Evolutionary conservation across 1,284 basidiomycete species (phyloP), one percentile per base, ranked within the genome.

Genomic region (Malassezia nana): DNA sequence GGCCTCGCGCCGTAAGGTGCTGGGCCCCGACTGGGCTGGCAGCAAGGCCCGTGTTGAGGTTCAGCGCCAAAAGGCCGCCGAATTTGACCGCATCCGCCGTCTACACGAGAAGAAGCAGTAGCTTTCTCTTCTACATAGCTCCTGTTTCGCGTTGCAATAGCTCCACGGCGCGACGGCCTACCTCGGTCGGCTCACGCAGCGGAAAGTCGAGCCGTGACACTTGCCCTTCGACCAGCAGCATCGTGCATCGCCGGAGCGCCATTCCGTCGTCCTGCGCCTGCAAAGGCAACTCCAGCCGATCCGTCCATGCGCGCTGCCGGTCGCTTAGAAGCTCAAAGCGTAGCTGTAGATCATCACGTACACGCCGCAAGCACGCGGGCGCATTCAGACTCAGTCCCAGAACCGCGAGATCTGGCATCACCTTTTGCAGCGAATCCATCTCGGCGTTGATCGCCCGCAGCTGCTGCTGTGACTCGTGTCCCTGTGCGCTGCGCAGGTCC

Each of bases 201-300:
- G 69, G 67, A 38, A 65, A 71, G 32, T 66, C 58, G 26, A 69
- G 12, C 18, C 66, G 59, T 0, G 62, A 64, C 24, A 69, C 48
- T 48, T 71, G 69, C 0, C 67, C 67, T 7, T 64, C 66, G 3
- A 54, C 45, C 20, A 71, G 44, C 22, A 72, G 52, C 42, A 73
- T 45, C 32, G 62, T 67, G 54, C 64, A 58, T 2, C 64, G 55
- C 30, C 57, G 63, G 8, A 20, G 65, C 26, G 25, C 30, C 22
- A 13, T 3, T 16, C 35, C 40, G 15, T n/a, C 67, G 18, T 22
- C 48, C 10, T 59, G 45, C 20, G 57, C 58, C 6, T 24, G 22
- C 18, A 20, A 8, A 15, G 53, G 52, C 9, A 67, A 35, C 4
- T 45, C 40, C 1, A 65, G 43, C 9, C 54, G 38, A 2, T 49